Conservation (phyloP, 73 alveolate species). For the Paramecium biaurelia region DNA sequence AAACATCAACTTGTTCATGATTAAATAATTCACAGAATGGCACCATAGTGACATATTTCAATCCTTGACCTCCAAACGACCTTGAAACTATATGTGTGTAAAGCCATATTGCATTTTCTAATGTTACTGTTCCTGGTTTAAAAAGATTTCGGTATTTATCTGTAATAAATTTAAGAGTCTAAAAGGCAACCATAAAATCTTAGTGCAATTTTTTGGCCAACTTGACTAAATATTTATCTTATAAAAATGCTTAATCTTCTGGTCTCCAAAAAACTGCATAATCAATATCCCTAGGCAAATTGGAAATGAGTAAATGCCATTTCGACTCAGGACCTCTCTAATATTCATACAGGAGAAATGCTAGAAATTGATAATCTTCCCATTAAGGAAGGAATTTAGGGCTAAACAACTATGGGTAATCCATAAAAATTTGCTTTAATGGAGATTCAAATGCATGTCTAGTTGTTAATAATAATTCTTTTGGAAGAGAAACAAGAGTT, state of each 20-base stretch:
- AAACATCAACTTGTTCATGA: slow-evolving; percentile 53
- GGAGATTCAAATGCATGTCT: slow-evolving; percentile 2
- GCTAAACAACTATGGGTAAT: slow-evolving; percentile 14
- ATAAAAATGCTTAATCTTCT: background rate
- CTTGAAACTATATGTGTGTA: slow-evolving; percentile 45
- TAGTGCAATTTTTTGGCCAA: background rate
- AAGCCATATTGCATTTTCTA: slow-evolving; percentile 55
- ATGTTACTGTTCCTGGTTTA: background rate
- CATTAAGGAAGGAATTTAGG: background rate
- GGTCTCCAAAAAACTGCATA: slow-evolving; percentile 48
- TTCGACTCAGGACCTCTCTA: background rate
- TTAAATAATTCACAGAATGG: slow-evolving; percentile 57
- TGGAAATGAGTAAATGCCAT: slow-evolving; percentile 46
- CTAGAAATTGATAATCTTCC: slow-evolving; percentile 28
- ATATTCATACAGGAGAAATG: slow-evolving; percentile 44
- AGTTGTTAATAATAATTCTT: slow-evolving; percentile 33
- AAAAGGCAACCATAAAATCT: background rate
- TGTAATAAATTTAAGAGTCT: background rate
- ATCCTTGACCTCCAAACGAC: slow-evolving; percentile 34
- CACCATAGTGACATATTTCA: slow-evolving; percentile 33
- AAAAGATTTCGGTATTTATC: slow-evolving; percentile 16
- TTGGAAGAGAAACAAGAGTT: slow-evolving; percentile 8
- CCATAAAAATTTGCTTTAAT: background rate
- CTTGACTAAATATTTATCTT: slow-evolving; percentile 1
- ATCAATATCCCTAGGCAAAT: slow-evolving; percentile 54